phyloP scores from a whole-genome alignment of 345 rosid genomes.

The Psidium guajava region DNA sequence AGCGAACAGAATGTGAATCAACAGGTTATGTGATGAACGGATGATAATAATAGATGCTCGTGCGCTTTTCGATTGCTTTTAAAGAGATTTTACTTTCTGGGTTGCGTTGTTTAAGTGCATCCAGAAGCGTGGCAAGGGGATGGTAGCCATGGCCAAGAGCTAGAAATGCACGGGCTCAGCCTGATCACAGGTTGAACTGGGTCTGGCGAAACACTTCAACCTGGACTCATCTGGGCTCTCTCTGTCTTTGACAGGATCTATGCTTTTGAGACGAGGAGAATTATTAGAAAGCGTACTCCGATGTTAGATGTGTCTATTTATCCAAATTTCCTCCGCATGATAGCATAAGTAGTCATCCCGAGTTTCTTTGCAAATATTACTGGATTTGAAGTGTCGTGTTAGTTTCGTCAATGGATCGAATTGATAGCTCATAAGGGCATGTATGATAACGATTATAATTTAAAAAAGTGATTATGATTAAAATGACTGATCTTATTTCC shows the following conservation, averaged over 20 bases:
- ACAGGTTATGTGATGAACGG: not conserved
- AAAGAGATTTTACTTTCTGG: not conserved
- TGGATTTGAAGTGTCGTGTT: not conserved
- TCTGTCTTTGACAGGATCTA: too few relatives aligned
- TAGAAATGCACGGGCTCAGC: not conserved
- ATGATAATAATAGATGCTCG: not conserved
- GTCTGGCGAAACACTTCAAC: not conserved
- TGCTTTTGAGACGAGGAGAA: too few relatives aligned
- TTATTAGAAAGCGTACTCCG: not conserved
- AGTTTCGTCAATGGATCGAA: not conserved
- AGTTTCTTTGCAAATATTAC: not conserved
- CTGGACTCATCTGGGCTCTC: not conserved
- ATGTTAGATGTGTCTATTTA: not conserved
- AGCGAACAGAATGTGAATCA: not conserved
- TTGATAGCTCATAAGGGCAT: not conserved
- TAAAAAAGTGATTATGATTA: too few relatives aligned
- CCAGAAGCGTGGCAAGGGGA: not conserved
- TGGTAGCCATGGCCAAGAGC: not conserved
- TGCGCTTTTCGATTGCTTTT: not conserved
- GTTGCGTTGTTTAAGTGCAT: not conserved
- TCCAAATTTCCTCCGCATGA: not conserved
- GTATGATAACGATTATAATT: too few relatives aligned
- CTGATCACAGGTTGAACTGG: not conserved
- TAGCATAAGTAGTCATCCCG: not conserved
- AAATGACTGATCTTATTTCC: too few relatives aligned